These are phyloP conservation scores for Hypsizygus marmoreus DNA, from an alignment of 768 basidiomycete genomes.

Conservation along the genomic window DNA sequence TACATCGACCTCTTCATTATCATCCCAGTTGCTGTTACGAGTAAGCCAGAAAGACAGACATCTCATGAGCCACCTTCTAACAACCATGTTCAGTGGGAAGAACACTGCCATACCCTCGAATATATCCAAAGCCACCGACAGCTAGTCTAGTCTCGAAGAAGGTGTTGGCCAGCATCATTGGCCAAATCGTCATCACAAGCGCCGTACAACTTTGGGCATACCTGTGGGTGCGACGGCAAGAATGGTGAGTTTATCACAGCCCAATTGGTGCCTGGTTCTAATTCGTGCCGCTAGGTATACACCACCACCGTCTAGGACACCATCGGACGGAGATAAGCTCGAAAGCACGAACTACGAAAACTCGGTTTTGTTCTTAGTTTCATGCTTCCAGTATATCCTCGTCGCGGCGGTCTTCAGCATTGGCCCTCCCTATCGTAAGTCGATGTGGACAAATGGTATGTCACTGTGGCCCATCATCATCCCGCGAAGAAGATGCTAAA, in stretches of 20 bases:
- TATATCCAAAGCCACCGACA: conserved; percentile 90
- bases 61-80: conserved; percentile 6
- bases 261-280: not conserved
- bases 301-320: conserved; percentile 54
- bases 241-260: conserved; percentile 60
- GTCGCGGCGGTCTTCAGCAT: conserved; percentile 98
- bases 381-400: conserved; percentile 98
- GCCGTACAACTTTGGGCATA: conserved; percentile 85
- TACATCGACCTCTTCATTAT: conserved; percentile 99
- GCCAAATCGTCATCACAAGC: conserved; percentile 87
- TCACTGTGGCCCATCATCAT: conserved; percentile 8
- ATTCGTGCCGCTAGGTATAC: conserved; percentile 71
- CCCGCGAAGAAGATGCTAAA: not conserved
- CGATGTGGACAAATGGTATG: conserved; percentile 94
- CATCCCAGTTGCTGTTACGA: conserved; percentile 94
- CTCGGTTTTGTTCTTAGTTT: conserved; percentile 86
- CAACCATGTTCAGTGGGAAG: conserved; percentile 76
- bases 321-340: conserved; percentile 67
- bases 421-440: conserved; percentile 93
- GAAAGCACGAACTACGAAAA: conserved; percentile 91
- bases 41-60: conserved; percentile 50
- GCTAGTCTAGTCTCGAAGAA: conserved; percentile 95
- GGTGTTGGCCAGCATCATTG: conserved; percentile 89
- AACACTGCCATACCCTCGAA: conserved; percentile 84
- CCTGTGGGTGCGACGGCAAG: conserved; percentile 82